Percentiles rank a stretch among this genome's conserved stretches.
Evolutionary conservation across 2,329 filamentous ascomycete genomes (phyloP).

Genomic region (Clarireedia homoeocarpa): DNA sequence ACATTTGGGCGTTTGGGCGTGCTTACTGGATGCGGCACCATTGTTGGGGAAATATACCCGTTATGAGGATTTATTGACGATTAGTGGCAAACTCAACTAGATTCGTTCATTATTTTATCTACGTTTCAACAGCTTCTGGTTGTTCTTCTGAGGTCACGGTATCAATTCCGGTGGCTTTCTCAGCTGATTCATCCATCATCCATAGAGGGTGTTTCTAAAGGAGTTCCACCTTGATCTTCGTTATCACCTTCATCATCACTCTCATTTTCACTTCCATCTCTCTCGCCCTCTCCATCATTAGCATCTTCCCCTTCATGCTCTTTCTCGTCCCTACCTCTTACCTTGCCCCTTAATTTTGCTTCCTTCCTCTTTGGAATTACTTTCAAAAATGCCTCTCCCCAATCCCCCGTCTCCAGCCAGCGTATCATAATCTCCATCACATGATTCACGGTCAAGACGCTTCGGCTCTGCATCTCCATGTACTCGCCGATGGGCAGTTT

Average conservation of each 20-base stretch:
- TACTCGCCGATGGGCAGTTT: slow-evolving; percentile 93
- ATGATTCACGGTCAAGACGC: slow-evolving; percentile 88
- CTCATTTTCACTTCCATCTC: not conserved
- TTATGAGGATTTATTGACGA: not conserved
- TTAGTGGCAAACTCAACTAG: not conserved
- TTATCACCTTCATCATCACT: not conserved
- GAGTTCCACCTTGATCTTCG: slow-evolving; percentile 2
- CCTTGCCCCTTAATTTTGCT: slow-evolving; percentile 49
- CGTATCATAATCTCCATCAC: slow-evolving; percentile 94
- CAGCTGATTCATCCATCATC: not conserved
- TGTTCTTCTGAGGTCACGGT: not conserved
- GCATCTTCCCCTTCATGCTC: slow-evolving; percentile 2
- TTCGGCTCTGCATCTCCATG: slow-evolving; percentile 80
- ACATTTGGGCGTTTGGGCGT: not conserved
- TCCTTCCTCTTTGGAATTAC: slow-evolving; percentile 91
- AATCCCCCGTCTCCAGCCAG: slow-evolving; percentile 86
- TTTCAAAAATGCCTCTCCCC: slow-evolving; percentile 79
- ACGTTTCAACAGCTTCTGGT: not conserved
- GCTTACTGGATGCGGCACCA: slow-evolving; percentile 1
- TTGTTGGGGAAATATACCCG: not conserved
- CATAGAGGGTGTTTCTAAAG: not conserved
- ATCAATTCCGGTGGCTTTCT: not conserved
- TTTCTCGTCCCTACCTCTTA: slow-evolving; percentile 21
- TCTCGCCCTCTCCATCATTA: not conserved
- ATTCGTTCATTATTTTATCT: not conserved